Evolutionary conservation across 73 alveolate genomes (phyloP).

Genomic region (Halteria grandinella): DNA sequence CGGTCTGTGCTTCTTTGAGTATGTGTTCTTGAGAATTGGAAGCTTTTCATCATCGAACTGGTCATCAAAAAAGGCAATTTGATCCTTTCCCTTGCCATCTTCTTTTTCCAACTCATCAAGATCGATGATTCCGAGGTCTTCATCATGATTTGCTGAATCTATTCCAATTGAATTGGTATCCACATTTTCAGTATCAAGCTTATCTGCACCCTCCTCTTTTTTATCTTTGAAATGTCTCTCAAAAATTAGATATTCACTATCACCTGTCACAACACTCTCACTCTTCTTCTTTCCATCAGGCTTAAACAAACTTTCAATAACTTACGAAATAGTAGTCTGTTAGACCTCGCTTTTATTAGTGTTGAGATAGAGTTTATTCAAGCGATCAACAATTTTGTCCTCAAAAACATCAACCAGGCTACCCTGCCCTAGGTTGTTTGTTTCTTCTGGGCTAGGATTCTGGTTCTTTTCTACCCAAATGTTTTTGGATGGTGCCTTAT

Average conservation of each 20-base stretch:
- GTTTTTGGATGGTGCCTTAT: slow-evolving; percentile 56
- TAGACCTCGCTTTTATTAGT: not conserved
- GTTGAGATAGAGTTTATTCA: not conserved
- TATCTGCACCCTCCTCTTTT: not conserved
- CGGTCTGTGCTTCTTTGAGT: slow-evolving; percentile 61
- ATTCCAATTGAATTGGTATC: not conserved
- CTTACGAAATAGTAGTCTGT: not conserved
- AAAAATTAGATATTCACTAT: slow-evolving; percentile 61
- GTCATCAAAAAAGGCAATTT: too few relatives aligned
- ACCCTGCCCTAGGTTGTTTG: not conserved
- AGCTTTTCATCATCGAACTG: slow-evolving; percentile 66
- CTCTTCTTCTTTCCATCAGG: not conserved
- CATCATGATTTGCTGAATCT: slow-evolving; percentile 31
- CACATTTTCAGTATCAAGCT: not conserved
- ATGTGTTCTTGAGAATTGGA: slow-evolving; percentile 69
- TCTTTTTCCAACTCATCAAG: slow-evolving; percentile 59
- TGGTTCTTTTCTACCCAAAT: slow-evolving; percentile 65
- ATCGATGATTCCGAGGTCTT: slow-evolving; percentile 71
- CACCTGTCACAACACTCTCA: slow-evolving; percentile 3
- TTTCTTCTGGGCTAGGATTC: slow-evolving; percentile 2
- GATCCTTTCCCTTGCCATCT: slow-evolving; percentile 34
- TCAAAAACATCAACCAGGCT: slow-evolving; percentile 46
- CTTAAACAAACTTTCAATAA: slow-evolving; percentile 2
- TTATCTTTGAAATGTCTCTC: slow-evolving; percentile 63
- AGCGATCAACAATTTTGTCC: slow-evolving; percentile 49